Evolutionary conservation across 495 filamentous ascomycete genomes (phyloP).

Genomic region (Viridothelium virens): DNA sequence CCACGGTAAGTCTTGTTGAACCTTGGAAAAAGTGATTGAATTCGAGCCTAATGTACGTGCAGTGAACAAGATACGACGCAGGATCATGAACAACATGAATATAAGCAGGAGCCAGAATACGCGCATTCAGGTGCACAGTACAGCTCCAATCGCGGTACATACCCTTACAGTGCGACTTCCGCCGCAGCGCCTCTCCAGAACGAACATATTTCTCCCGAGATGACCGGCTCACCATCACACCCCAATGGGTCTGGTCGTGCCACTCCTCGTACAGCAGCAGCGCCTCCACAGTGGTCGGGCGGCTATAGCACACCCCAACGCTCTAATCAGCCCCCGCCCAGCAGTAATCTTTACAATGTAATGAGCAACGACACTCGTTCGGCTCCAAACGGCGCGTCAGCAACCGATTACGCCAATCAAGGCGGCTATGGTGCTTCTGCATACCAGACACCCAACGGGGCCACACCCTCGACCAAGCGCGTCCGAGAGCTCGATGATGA

Average conservation of each 20-base stretch:
- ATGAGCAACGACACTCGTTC: slow-evolving; percentile 72
- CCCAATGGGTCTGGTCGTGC: slow-evolving; percentile 78
- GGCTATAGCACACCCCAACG: slow-evolving; percentile 81
- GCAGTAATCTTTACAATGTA: slow-evolving; percentile 83
- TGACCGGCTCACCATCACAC: slow-evolving; percentile 78
- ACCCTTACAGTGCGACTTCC: slow-evolving; percentile 62
- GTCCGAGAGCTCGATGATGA: slow-evolving; percentile 67
- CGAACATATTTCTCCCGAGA: slow-evolving; percentile 79
- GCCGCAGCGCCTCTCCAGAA: slow-evolving; percentile 56
- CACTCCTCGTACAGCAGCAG: slow-evolving; percentile 68
- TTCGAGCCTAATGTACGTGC: neutral
- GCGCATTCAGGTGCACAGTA: slow-evolving; percentile 55
- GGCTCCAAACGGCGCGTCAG: slow-evolving; percentile 53
- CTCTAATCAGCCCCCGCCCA: slow-evolving; percentile 53
- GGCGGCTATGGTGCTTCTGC: slow-evolving; percentile 55
- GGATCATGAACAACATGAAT: slow-evolving; percentile 39
- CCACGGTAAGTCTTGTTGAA: neutral
- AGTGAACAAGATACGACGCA: slow-evolving; percentile 9
- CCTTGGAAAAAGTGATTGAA: neutral
- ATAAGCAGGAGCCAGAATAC: slow-evolving; percentile 74
- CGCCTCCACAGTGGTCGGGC: slow-evolving; percentile 61
- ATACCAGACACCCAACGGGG: slow-evolving; percentile 60
- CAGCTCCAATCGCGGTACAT: slow-evolving; percentile 59
- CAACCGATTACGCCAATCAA: slow-evolving; percentile 41
- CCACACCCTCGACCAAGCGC: slow-evolving; percentile 62